Percentiles rank a stretch among this genome's conserved stretches.
These are phyloP conservation scores for Melocanna baccifera DNA, from an alignment of 176 grass and related monocot species.

Conservation along the genomic window DNA sequence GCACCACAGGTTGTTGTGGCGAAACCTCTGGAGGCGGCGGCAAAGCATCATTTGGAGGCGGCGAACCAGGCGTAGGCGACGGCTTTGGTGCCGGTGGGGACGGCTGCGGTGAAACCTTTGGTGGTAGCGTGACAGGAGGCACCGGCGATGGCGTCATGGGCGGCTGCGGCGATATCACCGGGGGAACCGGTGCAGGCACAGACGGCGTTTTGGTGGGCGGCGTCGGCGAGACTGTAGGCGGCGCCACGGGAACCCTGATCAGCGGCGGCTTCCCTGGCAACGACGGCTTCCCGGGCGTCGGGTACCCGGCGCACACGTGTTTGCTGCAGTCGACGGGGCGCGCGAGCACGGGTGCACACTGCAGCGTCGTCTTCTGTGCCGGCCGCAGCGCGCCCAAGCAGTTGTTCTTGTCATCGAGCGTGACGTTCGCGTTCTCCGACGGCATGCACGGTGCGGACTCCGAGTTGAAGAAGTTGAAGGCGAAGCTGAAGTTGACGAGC, in stretches of 20 bases:
- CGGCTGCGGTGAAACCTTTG: background rate
- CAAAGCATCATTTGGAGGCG: background rate
- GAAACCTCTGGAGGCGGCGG: background rate
- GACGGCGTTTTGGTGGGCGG: background rate
- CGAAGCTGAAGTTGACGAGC: slow-evolving; percentile 65
- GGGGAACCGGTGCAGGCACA: background rate
- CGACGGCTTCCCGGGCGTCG: background rate
- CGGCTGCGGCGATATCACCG: background rate
- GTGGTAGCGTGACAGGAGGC: background rate
- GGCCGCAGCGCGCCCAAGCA: slow-evolving; percentile 36
- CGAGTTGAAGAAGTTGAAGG: slow-evolving; percentile 60
- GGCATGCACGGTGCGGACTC: slow-evolving; percentile 39
- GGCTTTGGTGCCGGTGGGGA: background rate
- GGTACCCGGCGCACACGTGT: slow-evolving; percentile 8
- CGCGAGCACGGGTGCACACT: slow-evolving; percentile 41
- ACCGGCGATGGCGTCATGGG: background rate
- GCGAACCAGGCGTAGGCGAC: background rate
- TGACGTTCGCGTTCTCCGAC: background rate
- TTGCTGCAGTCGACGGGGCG: slow-evolving; percentile 53
- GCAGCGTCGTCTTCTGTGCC: slow-evolving; percentile 42
- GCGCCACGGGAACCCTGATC: background rate
- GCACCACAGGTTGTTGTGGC: background rate
- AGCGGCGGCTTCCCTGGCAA: background rate
- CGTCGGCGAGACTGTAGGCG: background rate
- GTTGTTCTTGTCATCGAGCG: slow-evolving; percentile 41